Evolutionary conservation across 352 stramenopile genomes (phyloP).

Genomic region (Peronospora belbahrii): DNA sequence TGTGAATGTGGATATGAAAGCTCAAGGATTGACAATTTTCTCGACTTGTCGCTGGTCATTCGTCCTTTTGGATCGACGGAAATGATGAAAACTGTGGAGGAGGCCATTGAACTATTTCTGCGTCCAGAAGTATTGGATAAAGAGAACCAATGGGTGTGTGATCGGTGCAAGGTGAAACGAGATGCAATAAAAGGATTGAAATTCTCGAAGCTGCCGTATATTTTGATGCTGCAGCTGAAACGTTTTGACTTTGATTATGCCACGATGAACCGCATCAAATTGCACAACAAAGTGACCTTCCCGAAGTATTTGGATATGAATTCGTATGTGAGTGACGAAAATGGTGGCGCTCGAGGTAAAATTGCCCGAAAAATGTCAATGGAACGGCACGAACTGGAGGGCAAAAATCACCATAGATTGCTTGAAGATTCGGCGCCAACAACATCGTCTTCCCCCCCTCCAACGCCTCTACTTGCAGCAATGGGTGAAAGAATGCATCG

Average conservation of each 20-base stretch:
- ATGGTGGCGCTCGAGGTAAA: slow-evolving; percentile 34
- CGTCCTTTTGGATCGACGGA: slow-evolving; percentile 77
- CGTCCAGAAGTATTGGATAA: slow-evolving; percentile 81
- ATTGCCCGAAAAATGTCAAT: slow-evolving; percentile 84
- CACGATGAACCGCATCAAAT: slow-evolving; percentile 83
- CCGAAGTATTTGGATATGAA: slow-evolving; percentile 89
- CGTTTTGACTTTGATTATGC: slow-evolving; percentile 89
- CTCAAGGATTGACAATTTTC: slow-evolving; percentile 79
- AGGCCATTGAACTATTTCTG: slow-evolving; percentile 85
- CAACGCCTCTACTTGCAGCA: slow-evolving; percentile 5
- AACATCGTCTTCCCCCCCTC: slow-evolving; percentile 16
- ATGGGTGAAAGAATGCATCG: slow-evolving; percentile 24
- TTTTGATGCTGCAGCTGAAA: slow-evolving; percentile 88
- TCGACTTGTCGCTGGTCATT: slow-evolving; percentile 88
- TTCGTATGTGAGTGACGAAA: slow-evolving; percentile 64
- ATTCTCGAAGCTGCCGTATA: slow-evolving; percentile 81
- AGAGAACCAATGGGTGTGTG: slow-evolving; percentile 88
- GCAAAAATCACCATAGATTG: slow-evolving; percentile 20
- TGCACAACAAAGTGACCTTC: slow-evolving; percentile 84
- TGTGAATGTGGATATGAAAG: slow-evolving; percentile 78
- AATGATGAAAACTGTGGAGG: slow-evolving; percentile 80
- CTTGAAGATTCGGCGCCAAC: slow-evolving; percentile 6
- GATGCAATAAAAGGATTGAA: slow-evolving; percentile 88
- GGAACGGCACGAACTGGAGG: slow-evolving; percentile 70
- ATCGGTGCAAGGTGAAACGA: slow-evolving; percentile 71